Percentiles rank a stretch among this genome's conserved stretches.
Evolutionary conservation across 1,139 yeast species (phyloP).

Genomic region (Pichia sp.): DNA sequence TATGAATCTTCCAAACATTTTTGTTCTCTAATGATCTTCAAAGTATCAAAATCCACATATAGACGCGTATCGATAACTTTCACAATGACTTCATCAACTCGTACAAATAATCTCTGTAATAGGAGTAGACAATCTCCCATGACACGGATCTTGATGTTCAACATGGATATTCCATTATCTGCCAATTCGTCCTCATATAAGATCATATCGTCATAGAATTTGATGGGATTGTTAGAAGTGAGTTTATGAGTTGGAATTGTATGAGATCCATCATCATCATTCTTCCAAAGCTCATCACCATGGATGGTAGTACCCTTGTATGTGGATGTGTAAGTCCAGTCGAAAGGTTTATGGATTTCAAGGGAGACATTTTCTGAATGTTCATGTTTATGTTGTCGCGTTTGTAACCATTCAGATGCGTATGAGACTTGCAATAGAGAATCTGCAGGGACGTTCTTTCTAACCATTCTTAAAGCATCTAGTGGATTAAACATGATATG

Average conservation of each 20-base stretch:
- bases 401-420: constrained; percentile 80
- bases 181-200: constrained; percentile 93
- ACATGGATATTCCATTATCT: constrained; percentile 84
- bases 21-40: constrained; percentile 65
- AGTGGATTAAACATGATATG: constrained; percentile 62
- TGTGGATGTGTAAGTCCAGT: constrained; percentile 90
- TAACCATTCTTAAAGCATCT: constrained; percentile 69
- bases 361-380: constrained; percentile 37
- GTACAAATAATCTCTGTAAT: constrained; percentile 67
- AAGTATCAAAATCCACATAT: constrained; percentile 67
- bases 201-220: constrained; percentile 82
- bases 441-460: constrained; percentile 34
- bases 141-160: constrained; percentile 75
- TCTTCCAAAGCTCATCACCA: constrained; percentile 12
- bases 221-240: constrained; percentile 68
- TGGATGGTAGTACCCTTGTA: constrained; percentile 55
- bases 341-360: constrained; percentile 71
- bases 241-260: constrained; percentile 64
- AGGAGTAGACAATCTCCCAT: constrained; percentile 77
- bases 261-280: constrained; percentile 22
- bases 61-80: constrained; percentile 80
- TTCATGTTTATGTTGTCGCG: constrained; percentile 40
- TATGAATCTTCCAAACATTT: constrained; percentile 68
- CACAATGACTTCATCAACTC: constrained; percentile 86
- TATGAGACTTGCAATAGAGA: constrained; percentile 66